Evolutionary conservation across 2,329 filamentous ascomycete species (phyloP).

Genomic region (Elsinoe fawcettii): DNA sequence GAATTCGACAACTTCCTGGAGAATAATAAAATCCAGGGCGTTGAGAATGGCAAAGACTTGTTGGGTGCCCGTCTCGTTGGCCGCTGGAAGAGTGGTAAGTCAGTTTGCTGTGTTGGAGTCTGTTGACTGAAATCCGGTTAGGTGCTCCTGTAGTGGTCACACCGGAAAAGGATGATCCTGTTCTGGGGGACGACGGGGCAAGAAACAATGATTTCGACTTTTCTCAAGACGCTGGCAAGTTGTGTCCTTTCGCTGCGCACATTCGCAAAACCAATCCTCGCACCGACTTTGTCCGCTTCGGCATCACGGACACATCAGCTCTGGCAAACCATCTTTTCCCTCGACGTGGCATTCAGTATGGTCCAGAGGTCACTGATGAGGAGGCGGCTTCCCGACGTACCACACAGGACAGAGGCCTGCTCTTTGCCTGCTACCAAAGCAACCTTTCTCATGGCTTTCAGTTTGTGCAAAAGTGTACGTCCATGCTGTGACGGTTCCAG

Average conservation of each 20-base stretch:
- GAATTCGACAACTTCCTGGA: slow-evolving; percentile 37
- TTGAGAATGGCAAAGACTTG: slow-evolving; percentile 26
- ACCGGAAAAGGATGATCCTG: slow-evolving; percentile 25
- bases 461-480: slow-evolving; percentile 33
- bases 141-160: slow-evolving; percentile 27
- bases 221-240: slow-evolving; percentile 26
- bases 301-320: slow-evolving; percentile 21
- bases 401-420: slow-evolving; percentile 35
- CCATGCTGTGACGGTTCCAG: neutral
- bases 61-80: slow-evolving; percentile 39
- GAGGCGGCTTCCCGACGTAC: slow-evolving; percentile 28
- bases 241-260: slow-evolving; percentile 42
- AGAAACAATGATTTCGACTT: slow-evolving; percentile 35
- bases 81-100: slow-evolving; percentile 35
- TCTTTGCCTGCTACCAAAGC: slow-evolving; percentile 42
- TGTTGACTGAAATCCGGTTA: slow-evolving; percentile 15
- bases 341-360: slow-evolving; percentile 41
- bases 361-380: slow-evolving; percentile 31
- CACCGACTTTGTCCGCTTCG: slow-evolving; percentile 25
- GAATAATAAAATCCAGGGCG: slow-evolving; percentile 3
- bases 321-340: slow-evolving; percentile 27
- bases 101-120: neutral
- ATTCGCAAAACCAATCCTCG: slow-evolving; percentile 43
- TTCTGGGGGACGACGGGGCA: slow-evolving; percentile 18
- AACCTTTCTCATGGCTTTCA: slow-evolving; percentile 36